Conservation (phyloP, 495 filamentous ascomycete genomes). For the Penicillium simplicissimum region DNA sequence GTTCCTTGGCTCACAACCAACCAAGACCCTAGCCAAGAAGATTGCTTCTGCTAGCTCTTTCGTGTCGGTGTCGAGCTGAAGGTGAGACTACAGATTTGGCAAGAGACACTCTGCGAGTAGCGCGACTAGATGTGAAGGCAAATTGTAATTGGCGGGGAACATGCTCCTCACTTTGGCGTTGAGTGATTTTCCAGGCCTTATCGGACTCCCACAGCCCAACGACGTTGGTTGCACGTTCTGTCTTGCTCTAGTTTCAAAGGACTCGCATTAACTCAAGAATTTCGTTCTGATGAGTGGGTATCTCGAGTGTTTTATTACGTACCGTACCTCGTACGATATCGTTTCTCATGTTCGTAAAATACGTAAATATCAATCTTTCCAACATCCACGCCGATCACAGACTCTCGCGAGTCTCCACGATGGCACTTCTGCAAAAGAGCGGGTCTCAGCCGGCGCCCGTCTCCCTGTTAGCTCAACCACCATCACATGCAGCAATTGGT, state of each 20-base stretch:
- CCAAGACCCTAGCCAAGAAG: conserved; percentile 25
- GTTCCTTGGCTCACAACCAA: conserved; percentile 28
- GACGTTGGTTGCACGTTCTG: neutral
- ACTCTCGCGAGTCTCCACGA: neutral
- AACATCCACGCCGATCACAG: neutral
- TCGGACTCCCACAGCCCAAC: neutral
- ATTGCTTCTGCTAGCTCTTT: conserved; percentile 26
- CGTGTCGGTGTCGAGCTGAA: conserved; percentile 21
- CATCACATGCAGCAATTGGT: conserved; percentile 1
- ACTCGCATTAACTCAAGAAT: conserved; percentile 2
- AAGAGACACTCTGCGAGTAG: neutral
- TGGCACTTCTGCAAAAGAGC: neutral
- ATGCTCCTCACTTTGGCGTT: neutral
- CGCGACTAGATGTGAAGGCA: neutral
- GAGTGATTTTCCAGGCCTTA: neutral
- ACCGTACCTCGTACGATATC: conserved; percentile 11
- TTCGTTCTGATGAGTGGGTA: neutral
- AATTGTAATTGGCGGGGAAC: neutral
- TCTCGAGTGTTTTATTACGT: conserved; percentile 6
- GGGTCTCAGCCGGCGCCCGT: conserved; percentile 5
- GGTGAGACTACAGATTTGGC: neutral
- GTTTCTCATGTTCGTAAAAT: neutral
- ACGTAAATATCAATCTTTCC: neutral
- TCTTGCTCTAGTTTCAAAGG: conserved; percentile 7
- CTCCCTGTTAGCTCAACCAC: neutral